Percentiles rank a stretch among this genome's conserved stretches.
phyloP scores from a whole-genome alignment of 1,284 basidiomycete genomes.

The Sutorius eximius region DNA sequence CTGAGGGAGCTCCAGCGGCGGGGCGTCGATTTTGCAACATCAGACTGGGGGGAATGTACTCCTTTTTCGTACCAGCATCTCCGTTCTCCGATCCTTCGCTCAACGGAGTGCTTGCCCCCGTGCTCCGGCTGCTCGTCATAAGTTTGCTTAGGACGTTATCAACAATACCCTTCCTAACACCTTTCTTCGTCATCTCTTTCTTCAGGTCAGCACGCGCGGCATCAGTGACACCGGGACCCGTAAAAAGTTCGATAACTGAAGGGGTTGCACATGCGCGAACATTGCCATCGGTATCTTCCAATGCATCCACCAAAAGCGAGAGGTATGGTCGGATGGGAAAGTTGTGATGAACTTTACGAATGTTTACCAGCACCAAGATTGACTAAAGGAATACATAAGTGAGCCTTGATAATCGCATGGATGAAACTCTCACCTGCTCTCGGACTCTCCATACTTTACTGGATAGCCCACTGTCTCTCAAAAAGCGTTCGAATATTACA shows the following conservation, averaged over 20 bases:
- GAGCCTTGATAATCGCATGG: neutral
- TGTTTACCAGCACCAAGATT: constrained; percentile 64
- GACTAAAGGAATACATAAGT: constrained; percentile 42
- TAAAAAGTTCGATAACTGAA: constrained; percentile 83
- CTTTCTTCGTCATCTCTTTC: constrained; percentile 83
- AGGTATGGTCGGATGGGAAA: constrained; percentile 88
- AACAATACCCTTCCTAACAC: constrained; percentile 83
- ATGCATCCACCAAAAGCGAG: constrained; percentile 73
- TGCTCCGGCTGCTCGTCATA: constrained; percentile 41
- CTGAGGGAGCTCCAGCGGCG: constrained; percentile 30
- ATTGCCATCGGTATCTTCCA: constrained; percentile 88
- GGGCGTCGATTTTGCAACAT: constrained; percentile 56
- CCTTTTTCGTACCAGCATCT: constrained; percentile 47
- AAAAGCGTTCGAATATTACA: constrained; percentile 71
- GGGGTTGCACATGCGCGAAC: constrained; percentile 85
- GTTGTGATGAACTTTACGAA: constrained; percentile 63
- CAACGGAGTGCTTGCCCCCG: constrained; percentile 42
- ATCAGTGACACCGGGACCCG: constrained; percentile 76
- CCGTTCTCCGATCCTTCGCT: constrained; percentile 63
- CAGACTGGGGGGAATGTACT: constrained; percentile 74
- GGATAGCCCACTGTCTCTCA: constrained; percentile 70
- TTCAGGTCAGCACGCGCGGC: constrained; percentile 91
- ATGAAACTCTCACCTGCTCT: constrained; percentile 64
- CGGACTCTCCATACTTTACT: constrained; percentile 83
- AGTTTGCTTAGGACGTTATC: constrained; percentile 68